phyloP scores from a whole-genome alignment of 2,329 filamentous ascomycete genomes.

The Calonectria naviculata region DNA sequence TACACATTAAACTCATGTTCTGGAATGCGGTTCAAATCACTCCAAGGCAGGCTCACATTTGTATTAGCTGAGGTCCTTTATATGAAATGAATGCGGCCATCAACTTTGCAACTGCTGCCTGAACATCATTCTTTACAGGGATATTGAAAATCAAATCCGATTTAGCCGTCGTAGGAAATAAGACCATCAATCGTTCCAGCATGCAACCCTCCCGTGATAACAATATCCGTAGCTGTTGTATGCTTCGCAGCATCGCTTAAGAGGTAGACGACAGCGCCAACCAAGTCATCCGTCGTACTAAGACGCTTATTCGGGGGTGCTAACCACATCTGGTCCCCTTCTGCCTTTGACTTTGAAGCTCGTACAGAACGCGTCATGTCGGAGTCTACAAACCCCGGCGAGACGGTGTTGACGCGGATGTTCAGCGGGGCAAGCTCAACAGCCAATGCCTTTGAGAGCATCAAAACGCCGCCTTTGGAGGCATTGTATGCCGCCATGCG shows the following conservation, averaged over 20 bases:
- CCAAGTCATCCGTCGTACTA: neutral
- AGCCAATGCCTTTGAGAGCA: neutral
- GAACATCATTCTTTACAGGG: too few species aligned
- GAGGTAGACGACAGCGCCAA: neutral
- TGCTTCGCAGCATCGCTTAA: neutral
- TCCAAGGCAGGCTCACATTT: too few species aligned
- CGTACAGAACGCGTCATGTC: neutral
- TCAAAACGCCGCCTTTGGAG: neutral
- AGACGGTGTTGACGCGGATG: neutral
- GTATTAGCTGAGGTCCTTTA: too few species aligned
- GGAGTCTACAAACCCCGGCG: neutral
- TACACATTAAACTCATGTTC: too few species aligned
- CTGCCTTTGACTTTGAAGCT: neutral
- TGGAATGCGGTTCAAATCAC: too few species aligned
- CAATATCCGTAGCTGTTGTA: neutral
- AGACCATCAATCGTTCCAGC: neutral
- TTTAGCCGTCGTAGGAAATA: neutral
- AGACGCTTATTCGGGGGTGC: neutral
- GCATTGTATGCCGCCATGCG: neutral
- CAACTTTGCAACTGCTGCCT: too few species aligned
- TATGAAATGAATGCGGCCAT: too few species aligned
- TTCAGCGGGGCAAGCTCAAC: neutral
- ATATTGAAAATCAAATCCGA: too few species aligned
- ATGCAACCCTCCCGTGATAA: neutral
- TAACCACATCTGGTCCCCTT: neutral